Base-by-base conservation (phyloP, 257 asterid genomes). In the Penstemon davidsonii region DNA sequence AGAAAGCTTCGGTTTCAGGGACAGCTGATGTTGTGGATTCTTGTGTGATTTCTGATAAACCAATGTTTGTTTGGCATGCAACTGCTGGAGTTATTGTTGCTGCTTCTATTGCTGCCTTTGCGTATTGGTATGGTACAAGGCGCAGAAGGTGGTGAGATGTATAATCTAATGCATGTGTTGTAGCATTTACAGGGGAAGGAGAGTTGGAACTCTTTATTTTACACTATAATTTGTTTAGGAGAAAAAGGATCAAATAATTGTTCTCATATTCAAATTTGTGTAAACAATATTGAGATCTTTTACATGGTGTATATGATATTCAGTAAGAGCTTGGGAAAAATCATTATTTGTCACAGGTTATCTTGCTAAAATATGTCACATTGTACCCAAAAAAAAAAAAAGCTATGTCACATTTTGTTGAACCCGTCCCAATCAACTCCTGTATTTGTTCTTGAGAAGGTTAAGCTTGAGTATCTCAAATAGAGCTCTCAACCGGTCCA, bases 111-210 rank as follows among this genome's bases (percentile, higher is more conserved):
- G 95, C 96, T 3, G 96, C 86, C 15, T 84, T 91, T 52, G 96
- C 93, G 5, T 91, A 85, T 72, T 88, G 96, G 97, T 88, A 91
- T 33, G 95, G 97, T 15, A 79, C 77, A 75, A 85, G 74, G 83
- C 88, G 96, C 41, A 70, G 85, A 65, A 81, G 92, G 67, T 86
- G 95, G 96, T 91, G 81, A 84, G 62, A 8, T 44, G 51, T 72
- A 50, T 56, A 62, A 62, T 64, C 67, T 19, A 56, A 45, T 73
- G 69, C 54, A 60, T 19, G 7, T 73, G 84, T 76, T 76, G 79
- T 76, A 60, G 73, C 69, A 72, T 60, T 60, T 60, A 63, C 66
- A 8, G 49, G 47, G 49, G 9, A 45, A 58, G 58, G 37, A 53
- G 64, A 60, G 60, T 45, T 54, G 56, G 49, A 55, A 77, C 69